Evolutionary conservation across 306 rosid species (phyloP).

Genomic region (barrel medic (Medicago truncatula)): DNA sequence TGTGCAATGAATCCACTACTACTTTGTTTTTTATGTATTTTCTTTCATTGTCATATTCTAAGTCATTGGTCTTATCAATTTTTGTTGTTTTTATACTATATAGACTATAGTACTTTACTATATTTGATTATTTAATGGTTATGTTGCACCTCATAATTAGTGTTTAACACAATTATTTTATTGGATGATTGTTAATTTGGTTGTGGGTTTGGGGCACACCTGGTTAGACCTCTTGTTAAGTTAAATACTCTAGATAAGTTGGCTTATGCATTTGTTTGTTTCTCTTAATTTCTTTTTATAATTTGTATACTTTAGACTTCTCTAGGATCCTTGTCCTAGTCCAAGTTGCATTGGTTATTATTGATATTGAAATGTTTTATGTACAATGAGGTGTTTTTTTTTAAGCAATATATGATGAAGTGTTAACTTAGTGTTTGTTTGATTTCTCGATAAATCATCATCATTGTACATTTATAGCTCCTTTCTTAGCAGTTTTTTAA

Average conservation of each 20-base stretch:
- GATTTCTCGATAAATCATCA: too few species aligned
- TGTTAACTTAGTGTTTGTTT: too few species aligned
- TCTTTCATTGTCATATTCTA: slow-evolving; percentile 67
- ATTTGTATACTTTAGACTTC: slow-evolving; percentile 5
- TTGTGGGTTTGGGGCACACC: slow-evolving; percentile 39
- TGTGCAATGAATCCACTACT: slow-evolving; percentile 41
- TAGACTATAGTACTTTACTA: background rate
- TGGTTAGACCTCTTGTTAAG: slow-evolving; percentile 1
- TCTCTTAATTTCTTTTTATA: background rate
- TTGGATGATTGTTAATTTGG: slow-evolving; percentile 3
- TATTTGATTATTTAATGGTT: slow-evolving; percentile 29
- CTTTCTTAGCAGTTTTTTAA: too few species aligned
- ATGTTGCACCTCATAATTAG: slow-evolving; percentile 42
- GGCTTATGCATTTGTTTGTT: background rate
- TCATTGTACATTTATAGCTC: too few species aligned
- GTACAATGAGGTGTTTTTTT: too few species aligned
- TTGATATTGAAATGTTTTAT: too few species aligned
- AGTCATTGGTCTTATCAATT: slow-evolving; percentile 56
- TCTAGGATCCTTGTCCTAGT: slow-evolving; percentile 23
- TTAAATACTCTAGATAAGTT: background rate
- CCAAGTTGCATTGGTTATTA: background rate
- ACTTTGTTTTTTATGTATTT: slow-evolving; percentile 47
- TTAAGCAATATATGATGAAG: too few species aligned
- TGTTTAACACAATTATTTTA: slow-evolving; percentile 31
- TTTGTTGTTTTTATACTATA: slow-evolving; percentile 30